These are phyloP conservation scores for Smallanthus sonchifolius DNA, from an alignment of 129 eudicot species.

Conservation along the genomic window DNA sequence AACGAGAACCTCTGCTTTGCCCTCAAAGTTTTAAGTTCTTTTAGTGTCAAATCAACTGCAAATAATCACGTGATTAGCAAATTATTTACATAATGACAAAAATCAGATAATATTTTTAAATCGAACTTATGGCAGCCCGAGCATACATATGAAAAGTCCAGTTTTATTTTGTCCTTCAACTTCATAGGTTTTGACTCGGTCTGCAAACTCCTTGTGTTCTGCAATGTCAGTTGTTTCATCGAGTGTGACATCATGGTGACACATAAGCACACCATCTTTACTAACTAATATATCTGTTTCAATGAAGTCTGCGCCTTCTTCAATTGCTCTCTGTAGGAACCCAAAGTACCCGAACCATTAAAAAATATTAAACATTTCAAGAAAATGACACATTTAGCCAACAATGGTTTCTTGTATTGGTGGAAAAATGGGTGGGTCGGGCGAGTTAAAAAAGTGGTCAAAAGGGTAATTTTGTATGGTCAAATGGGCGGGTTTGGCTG, in stretches of 20 bases:
- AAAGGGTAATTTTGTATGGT: neutral
- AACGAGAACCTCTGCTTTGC: conserved; percentile 68
- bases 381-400: too few species aligned
- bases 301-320: conserved; percentile 95
- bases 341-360: neutral
- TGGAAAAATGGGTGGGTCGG: too few species aligned
- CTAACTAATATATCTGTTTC: conserved; percentile 74
- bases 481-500: too few species aligned
- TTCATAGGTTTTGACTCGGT: conserved; percentile 66
- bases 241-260: conserved; percentile 75
- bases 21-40: conserved; percentile 65
- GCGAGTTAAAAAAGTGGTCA: too few species aligned
- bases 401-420: too few species aligned
- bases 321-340: conserved; percentile 75
- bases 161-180: conserved; percentile 71
- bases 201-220: conserved; percentile 58
- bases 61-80: neutral
- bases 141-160: conserved; percentile 32
- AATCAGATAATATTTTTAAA: neutral
- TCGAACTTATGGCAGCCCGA: neutral
- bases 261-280: conserved; percentile 88
- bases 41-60: conserved; percentile 88
- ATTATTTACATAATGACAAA: neutral
- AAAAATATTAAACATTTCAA: too few species aligned
- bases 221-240: conserved; percentile 67